phyloP scores from a whole-genome alignment of 192 early-diverging fungal genomes.

The Gaertneriomyces sp. region DNA sequence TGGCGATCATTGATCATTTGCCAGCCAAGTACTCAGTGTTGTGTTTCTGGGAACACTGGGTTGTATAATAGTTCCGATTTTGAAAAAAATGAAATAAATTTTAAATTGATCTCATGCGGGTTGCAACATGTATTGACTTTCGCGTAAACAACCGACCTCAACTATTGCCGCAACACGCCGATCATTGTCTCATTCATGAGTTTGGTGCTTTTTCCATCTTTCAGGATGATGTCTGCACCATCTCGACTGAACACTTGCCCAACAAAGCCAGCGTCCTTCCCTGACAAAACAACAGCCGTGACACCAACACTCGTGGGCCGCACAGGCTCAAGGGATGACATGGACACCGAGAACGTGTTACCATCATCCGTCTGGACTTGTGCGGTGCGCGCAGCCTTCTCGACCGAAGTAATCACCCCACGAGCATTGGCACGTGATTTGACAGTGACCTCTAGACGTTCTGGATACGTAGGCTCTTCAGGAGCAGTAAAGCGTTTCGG shows the following conservation, averaged over 20 bases:
- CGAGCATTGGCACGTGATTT: not conserved
- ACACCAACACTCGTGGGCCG: not conserved
- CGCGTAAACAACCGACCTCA: not conserved
- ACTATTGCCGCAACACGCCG: no score
- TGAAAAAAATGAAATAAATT: slow-evolving; percentile 4
- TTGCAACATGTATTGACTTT: slow-evolving; percentile 21
- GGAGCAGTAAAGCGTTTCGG: not conserved
- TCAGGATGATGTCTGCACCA: no score
- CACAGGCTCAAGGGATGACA: not conserved
- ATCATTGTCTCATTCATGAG: no score
- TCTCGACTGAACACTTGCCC: no score
- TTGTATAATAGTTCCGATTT: slow-evolving; percentile 20
- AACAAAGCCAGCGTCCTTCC: not conserved
- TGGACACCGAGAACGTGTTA: slow-evolving; percentile 1
- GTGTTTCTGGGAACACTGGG: slow-evolving; percentile 28
- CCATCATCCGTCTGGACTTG: not conserved
- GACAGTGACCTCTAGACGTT: slow-evolving; percentile 3
- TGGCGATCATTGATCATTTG: no score
- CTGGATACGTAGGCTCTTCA: not conserved
- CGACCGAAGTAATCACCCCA: not conserved
- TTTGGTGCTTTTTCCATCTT: no score
- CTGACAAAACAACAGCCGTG: slow-evolving; percentile 2
- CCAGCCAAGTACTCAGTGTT: slow-evolving; percentile 11
- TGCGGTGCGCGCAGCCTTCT: not conserved
- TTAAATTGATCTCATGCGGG: slow-evolving; percentile 8